Evolutionary conservation across 805 yeast genomes (phyloP), one percentile per base, ranked within the genome.

Genomic region (Myxozyma sirexii): DNA sequence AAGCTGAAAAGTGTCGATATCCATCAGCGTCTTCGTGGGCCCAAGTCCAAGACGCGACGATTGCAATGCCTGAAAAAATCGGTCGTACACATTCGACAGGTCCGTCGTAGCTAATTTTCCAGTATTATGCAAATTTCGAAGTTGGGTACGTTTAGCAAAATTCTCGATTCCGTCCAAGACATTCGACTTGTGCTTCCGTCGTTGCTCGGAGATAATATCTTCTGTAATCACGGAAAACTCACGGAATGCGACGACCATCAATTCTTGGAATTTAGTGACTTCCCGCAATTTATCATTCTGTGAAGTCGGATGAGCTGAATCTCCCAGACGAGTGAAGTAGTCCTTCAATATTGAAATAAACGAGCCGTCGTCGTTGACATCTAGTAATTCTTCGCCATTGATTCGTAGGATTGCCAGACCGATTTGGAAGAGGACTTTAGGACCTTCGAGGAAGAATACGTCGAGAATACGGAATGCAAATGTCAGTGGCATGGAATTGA

Each of bases 391-490:
- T 66, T 91, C 97, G 1, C 97, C 97, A 68, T 92, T 93, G 26
- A 93, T 79, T 65, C 91, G 84, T 50, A 94, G 75, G n/a, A 94
- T 83, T 0, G 97, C 99, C 60, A 94, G 76, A 0, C 97, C 96
- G 6, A 94, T 92, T 74, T 94, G 98, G 71, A 94, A 96, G 24
- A 94, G 76, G 0, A 94, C 87, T 65, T 85, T 85, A 1, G 96
- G 85, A 0, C 99, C 99, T 72, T 91, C 91, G 57, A 89, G 79
- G 72, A 94, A 88, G 70, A 94, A 86, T 23, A 91, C 87, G 73
- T 94, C 99, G 69, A 93, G 80, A 48, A 94, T 88, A 72, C 98
- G 79, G 69, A 91, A 89, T 1, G 99, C 97, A 75, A 84, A 93
- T 4, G 91, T 91, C 66, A 94, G 76, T 0, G 99, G 99, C 96